Base-by-base conservation (phyloP, 176 grass and related monocot genomes). In the Rhynchospora tenuis region DNA sequence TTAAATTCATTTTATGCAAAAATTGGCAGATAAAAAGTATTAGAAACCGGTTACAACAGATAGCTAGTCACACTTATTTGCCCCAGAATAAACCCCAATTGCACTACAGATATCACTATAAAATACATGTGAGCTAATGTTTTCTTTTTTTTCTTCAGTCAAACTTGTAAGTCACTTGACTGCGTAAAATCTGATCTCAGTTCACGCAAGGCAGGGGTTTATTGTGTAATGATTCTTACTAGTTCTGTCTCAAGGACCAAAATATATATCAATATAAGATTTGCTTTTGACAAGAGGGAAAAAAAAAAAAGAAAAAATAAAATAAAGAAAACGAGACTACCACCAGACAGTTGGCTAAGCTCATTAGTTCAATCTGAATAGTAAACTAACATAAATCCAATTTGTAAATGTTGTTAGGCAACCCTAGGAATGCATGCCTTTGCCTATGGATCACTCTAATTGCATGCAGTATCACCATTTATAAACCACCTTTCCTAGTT, bases 401-500 rank as follows among this genome's bases (percentile, higher is more conserved):
- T 75, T 69, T 75, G 31, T n/a, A 69, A 55, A 75, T 75, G 22
- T 23, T 54, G 56, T 38, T 62, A 44, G 78, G 78, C 78, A 81
- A 11, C 57, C 33, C 56, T 81, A 81, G 56, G 24, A 62, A 81
- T 80, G 29, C 28, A 81, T 5, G 13, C 77, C 22, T 46, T 74
- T 26, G 10, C 33, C 24, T 54, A 28, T 51, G 22, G 23, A 75
- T 17, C 17, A 20, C 19, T 63, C 78, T 60, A 58, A 57, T 44
- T 81, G 54, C 78, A 60, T 81, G 78, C 54, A 61, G 78, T 28
- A 81, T 81, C 58, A 46, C 54, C 17, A 44, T 81, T 23, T 62
- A 62, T 81, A 56, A 81, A 63, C 78, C 56, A 80, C 17, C 60
- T 82, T 82, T 82, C 8, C 57, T 82, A 29, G 59, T 82, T 82